A percentile compares a stretch with the other conserved stretches of the same genome.
phyloP scores from a whole-genome alignment of 805 yeast genomes.

The Spathaspora arborariae region DNA sequence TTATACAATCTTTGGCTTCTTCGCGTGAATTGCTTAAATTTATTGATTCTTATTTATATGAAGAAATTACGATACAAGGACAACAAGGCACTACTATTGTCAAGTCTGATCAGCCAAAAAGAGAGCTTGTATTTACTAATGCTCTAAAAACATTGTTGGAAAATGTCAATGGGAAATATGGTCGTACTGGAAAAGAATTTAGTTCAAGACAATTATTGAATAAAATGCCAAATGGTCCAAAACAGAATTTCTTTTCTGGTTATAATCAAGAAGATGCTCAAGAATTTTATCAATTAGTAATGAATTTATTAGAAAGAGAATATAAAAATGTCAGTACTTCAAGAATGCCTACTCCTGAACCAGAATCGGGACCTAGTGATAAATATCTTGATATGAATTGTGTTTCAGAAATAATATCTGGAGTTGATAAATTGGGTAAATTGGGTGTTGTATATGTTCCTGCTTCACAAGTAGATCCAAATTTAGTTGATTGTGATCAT shows the following conservation, averaged over 20 bases:
- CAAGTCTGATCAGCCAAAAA: conserved; percentile 17
- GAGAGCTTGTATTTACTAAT: conserved; percentile 45
- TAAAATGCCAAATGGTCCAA: conserved; percentile 74
- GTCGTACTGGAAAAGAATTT: conserved; percentile 52
- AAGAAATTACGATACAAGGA: conserved; percentile 23
- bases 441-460: conserved; percentile 68
- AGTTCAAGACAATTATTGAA: conserved; percentile 58
- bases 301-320: conserved; percentile 64
- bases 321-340: conserved; percentile 27
- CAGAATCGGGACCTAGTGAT: conserved; percentile 12
- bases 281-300: conserved; percentile 82
- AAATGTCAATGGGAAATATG: conserved; percentile 55
- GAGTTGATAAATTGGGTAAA: conserved; percentile 49
- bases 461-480: conserved; percentile 74
- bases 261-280: conserved; percentile 96
- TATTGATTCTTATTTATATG: conserved; percentile 40
- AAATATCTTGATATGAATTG: conserved; percentile 19
- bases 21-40: conserved; percentile 58
- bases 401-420: conserved; percentile 24
- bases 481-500: conserved; percentile 40
- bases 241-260: conserved; percentile 71
- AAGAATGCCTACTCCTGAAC: conserved; percentile 21
- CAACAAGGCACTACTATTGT: conserved; percentile 8
- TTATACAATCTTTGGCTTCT: conserved; percentile 77
- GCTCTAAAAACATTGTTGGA: conserved; percentile 50